Percentiles rank a stretch among this genome's conserved stretches.
Conservation (phyloP, 2,329 filamentous ascomycete genomes). For the Xylariaceae sp. region DNA sequence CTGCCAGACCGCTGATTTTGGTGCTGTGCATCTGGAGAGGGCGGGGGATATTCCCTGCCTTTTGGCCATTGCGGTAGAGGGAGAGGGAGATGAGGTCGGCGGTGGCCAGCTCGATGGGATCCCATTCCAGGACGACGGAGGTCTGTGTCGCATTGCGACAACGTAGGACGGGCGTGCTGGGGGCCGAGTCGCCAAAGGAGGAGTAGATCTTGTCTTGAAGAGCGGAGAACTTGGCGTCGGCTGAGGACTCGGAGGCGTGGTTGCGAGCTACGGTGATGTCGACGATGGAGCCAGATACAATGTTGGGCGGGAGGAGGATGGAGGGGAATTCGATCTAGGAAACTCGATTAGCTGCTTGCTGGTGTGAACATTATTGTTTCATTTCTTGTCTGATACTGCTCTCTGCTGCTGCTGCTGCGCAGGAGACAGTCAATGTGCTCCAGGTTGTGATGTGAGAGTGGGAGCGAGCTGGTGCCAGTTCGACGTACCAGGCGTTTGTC, state of each 20-base stretch:
- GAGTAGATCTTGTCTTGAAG: slow-evolving; percentile 88
- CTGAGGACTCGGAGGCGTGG: slow-evolving; percentile 67
- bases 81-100: slow-evolving; percentile 86
- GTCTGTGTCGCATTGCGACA: slow-evolving; percentile 98
- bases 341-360: slow-evolving; percentile 17
- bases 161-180: slow-evolving; percentile 72
- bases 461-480: slow-evolving; percentile 5
- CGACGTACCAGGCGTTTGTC: slow-evolving; percentile 86
- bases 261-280: slow-evolving; percentile 96
- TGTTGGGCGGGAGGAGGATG: slow-evolving; percentile 91
- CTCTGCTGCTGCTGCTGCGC: slow-evolving; percentile 3
- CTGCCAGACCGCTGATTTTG: slow-evolving; percentile 93
- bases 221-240: slow-evolving; percentile 70
- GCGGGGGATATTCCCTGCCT: slow-evolving; percentile 90
- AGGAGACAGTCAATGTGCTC: slow-evolving; percentile 16
- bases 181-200: slow-evolving; percentile 79
- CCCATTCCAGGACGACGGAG: slow-evolving; percentile 97
- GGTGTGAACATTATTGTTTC: neutral
- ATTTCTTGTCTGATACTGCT: too few species aligned
- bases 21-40: slow-evolving; percentile 86
- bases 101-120: slow-evolving; percentile 87
- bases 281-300: slow-evolving; percentile 93
- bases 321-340: slow-evolving; percentile 95
- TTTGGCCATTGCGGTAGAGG: slow-evolving; percentile 92
- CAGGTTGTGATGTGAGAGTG: neutral